Conservation (phyloP, 129 eudicot genomes). For the Arctium lappa region DNA sequence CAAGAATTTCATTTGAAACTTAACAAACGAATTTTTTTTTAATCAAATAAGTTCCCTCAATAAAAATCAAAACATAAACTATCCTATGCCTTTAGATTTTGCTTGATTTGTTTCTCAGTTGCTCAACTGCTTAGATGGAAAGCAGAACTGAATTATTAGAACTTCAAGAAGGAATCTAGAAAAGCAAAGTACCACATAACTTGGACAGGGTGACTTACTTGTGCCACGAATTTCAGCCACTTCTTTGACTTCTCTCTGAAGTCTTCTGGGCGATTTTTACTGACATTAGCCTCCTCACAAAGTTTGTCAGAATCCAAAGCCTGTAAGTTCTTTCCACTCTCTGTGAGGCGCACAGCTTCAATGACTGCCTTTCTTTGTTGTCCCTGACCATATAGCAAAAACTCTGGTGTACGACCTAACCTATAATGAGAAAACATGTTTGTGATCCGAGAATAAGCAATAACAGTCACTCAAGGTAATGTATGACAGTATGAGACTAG, state of each 20-base stretch:
- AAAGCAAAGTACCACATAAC: background rate
- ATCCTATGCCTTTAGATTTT: background rate
- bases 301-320: slow-evolving; percentile 32
- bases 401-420: slow-evolving; percentile 81
- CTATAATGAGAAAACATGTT: slow-evolving; percentile 36
- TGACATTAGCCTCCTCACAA: slow-evolving; percentile 38
- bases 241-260: slow-evolving; percentile 88
- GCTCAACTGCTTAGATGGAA: background rate
- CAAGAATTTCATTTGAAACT: background rate
- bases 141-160: background rate
- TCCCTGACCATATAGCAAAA: slow-evolving; percentile 87
- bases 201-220: slow-evolving; percentile 41
- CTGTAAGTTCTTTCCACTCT: slow-evolving; percentile 41
- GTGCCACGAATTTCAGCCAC: slow-evolving; percentile 87
- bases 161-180: background rate
- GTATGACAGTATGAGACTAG: background rate
- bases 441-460: background rate
- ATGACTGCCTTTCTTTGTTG: slow-evolving; percentile 93
- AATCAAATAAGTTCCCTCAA: background rate
- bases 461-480: background rate
- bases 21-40: background rate
- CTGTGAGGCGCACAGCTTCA: slow-evolving; percentile 84
- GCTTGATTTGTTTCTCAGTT: background rate
- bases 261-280: slow-evolving; percentile 42
- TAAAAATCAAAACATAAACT: background rate